Evolutionary conservation across 2,329 filamentous ascomycete species (phyloP), one percentile per base, ranked within the genome.

Genomic region (Cytospora chrysosperma): DNA sequence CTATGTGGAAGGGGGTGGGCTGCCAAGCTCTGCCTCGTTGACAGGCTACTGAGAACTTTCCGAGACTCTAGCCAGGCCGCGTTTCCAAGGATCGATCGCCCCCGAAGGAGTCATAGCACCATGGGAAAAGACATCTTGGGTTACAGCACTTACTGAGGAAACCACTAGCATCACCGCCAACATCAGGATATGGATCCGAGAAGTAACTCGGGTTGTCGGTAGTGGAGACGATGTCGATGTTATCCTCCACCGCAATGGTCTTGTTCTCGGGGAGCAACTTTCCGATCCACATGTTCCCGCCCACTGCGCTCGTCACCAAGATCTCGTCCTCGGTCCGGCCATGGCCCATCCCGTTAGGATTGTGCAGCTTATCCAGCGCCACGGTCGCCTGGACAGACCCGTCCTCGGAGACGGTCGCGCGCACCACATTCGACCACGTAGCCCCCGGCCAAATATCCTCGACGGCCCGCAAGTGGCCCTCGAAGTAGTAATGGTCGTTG

Each of bases 181-280:
- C 65, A 0, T 74, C 75, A 1, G 78, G 74, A 52, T 81, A 86
- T 0, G 82, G 79, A 58, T 88, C 86, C 0, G 70, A 62, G 68
- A 84, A 88, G 71, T 82, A 88, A 67, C 72, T 80, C 0, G 85
- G 85, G 65, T 88, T 88, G 68, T 88, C 85, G 15, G 83, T 73
- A 3, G 76, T 68, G 1, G 76, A 75, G 40, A 82, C 78, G 3
- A 85, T 65, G 1, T 74, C 65, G 19, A 87, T 66, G 0, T 72
- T 70, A 3, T 83, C 79, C 10, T 72, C 67, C 7, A 87, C 61
- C 1, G 72, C 71, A 61, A 85, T 72, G 4, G 71, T 73, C 51
- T 61, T 51, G 8, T 30, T n/a, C 19, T 49, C 17, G 4, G 59
- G 32, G 7, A 27, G 21, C 24, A 57, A 9, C 27, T 60, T 56